These are phyloP conservation scores for Xylariaceae sp. DNA, from an alignment of 2,329 filamentous ascomycete genomes.

Conservation along the genomic window DNA sequence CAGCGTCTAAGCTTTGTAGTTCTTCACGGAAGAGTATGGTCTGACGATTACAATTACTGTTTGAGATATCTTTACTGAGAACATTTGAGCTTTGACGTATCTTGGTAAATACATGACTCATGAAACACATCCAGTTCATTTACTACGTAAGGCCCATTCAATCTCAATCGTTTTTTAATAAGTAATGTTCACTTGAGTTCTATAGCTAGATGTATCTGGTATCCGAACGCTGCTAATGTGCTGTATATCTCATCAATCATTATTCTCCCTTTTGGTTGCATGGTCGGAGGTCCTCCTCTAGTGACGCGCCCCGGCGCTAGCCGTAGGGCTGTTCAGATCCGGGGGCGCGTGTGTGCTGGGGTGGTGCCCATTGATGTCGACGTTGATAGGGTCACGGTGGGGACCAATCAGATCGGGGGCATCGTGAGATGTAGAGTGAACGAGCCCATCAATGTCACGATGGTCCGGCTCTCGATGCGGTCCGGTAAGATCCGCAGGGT, in stretches of 20 bases:
- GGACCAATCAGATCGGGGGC: constrained; percentile 15
- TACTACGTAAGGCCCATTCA: no score
- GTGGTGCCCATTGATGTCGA: constrained; percentile 15
- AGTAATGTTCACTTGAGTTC: no score
- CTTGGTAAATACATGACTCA: no score
- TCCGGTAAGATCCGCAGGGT: constrained; percentile 12
- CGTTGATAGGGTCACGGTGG: constrained; percentile 7
- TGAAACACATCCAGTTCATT: no score
- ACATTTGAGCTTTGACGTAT: no score
- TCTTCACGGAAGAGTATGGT: no score
- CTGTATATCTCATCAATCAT: neutral
- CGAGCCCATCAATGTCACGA: constrained; percentile 12
- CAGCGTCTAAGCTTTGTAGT: no score
- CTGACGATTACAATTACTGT: no score
- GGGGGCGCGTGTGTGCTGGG: constrained; percentile 9
- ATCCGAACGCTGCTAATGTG: no score
- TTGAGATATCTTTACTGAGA: no score
- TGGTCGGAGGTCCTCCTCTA: neutral
- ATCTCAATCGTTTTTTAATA: no score
- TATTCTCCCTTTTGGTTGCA: neutral
- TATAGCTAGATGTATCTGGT: no score
- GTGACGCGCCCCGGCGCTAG: neutral
- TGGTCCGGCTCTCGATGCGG: constrained; percentile 13
- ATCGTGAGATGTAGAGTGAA: constrained; percentile 8
- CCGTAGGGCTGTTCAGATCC: constrained; percentile 10